Evolutionary conservation across 2,329 filamentous ascomycete species (phyloP), one percentile per base, ranked within the genome.

Genomic region (Sarocladiaceae sp.): DNA sequence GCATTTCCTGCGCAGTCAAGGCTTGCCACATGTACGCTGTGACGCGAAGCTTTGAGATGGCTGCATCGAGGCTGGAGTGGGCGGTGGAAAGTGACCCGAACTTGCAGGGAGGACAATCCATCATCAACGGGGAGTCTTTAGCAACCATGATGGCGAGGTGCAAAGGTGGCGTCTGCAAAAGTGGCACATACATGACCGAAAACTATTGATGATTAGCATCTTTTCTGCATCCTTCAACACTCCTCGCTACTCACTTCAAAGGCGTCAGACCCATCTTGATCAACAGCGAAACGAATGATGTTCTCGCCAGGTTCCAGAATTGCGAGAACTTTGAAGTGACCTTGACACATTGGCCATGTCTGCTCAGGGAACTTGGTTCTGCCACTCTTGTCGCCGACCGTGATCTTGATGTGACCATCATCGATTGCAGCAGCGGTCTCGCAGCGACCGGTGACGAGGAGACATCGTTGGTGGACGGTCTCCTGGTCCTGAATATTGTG

Each of bases 1-100:
- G 83, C 81, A 90, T 86, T 60, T 90, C 86, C 62, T 90, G 86
- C 20, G 84, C 86, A 1, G 85, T 88, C 53, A 88, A 86, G 20
- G 86, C 85, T 63, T 90, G 87, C 86, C 87, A 89, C 52, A 90
- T 76, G 64, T 89, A 88, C 22, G 85, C 87, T 18, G 85, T 79
- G 78, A 87, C 87, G 51, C 85, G 78, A 58, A 87, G 86, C 63
- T 90, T 90, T 58, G 79, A 77, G 49, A 87, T 76, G 1, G 86
- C 86, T 17, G 80, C 79, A 25, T 85, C 78, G 17, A 89, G 63
- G 11, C 74, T 82, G 4, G 66, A 63, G 52, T 71, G 68, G 0
- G 67, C 62, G 29, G 59, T 63, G 66, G 85, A 85, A 49, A 79
- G 75, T 56, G 78, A 74, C 53, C 76, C 73, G 52, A 79, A 75